A percentile compares a stretch with the other conserved stretches of the same genome.
phyloP scores from a whole-genome alignment of 108 stramenopile species.

The Licmophora abbreviata region DNA sequence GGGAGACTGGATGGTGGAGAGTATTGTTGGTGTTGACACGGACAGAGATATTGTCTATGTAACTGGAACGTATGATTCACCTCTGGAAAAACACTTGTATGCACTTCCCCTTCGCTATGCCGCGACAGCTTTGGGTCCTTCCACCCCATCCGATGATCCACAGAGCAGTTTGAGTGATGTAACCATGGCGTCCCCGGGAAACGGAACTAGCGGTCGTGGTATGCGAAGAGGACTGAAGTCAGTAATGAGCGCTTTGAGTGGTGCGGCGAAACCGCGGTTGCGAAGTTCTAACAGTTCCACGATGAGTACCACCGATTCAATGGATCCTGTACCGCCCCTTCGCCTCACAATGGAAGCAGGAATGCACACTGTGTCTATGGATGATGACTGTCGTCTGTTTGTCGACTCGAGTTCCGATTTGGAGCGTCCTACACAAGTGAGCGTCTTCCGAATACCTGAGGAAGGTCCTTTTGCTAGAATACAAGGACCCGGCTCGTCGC shows the following conservation, averaged over 20 bases:
- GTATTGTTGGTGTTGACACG: constrained; percentile 63
- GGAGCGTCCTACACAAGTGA: constrained; percentile 35
- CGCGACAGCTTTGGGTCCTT: not conserved
- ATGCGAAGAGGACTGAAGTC: constrained; percentile 42
- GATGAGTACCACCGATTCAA: constrained; percentile 1
- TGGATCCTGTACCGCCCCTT: constrained; percentile 19
- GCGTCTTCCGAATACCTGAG: constrained; percentile 37
- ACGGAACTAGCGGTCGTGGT: constrained; percentile 13
- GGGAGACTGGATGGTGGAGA: constrained; percentile 78
- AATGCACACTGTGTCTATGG: constrained; percentile 68
- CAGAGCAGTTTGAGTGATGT: not conserved
- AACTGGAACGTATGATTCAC: constrained; percentile 74
- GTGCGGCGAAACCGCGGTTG: constrained; percentile 14
- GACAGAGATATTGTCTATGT: constrained; percentile 65
- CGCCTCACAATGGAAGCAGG: constrained; percentile 42
- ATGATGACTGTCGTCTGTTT: constrained; percentile 40
- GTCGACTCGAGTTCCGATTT: constrained; percentile 57
- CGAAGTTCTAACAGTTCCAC: not conserved
- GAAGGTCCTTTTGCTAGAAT: constrained; percentile 20
- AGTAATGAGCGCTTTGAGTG: constrained; percentile 41
- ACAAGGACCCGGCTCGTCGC: not conserved
- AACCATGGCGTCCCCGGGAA: not conserved
- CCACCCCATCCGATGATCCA: constrained; percentile 1
- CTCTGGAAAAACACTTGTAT: constrained; percentile 81
- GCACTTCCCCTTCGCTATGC: constrained; percentile 35